Evolutionary conservation across 2,329 filamentous ascomycete species (phyloP), one percentile per base, ranked within the genome.

Genomic region (Colletotrichum orchidophilum): DNA sequence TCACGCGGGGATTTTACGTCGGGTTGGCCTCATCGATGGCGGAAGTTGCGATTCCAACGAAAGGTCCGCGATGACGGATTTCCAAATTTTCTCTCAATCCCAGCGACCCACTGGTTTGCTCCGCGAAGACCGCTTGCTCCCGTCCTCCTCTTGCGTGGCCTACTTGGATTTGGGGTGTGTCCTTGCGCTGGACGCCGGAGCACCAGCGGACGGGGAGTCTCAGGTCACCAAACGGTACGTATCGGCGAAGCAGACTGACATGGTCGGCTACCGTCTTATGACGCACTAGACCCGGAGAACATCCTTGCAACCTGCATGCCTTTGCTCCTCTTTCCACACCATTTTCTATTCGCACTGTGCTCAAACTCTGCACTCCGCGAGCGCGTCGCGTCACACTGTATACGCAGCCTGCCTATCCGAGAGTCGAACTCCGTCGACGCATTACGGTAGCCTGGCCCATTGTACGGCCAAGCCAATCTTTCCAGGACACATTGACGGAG

Each of bases 191-290:
- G 39, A 46, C 15, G 39, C 18, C 39, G 6, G n/a, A 7, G 15
- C 9, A 46, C 21, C 31, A 65, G n/a, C 35, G 29, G 12, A 26
- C 24, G n/a, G 52, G 24, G 60, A 58, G n/a, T 42, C 33, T 49
- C 66, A 58, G 11, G 46, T 60, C 12, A 49, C 53, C 35, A 66
- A 26, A 63, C 24, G 63, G 42, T 42, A 67, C 63, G 50, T 68
- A 46, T 52, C 39, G 21, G 39, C 42, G 57, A 50, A 54, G 8
- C 39, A 63, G 52, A 53, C 15, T 12, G 42, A 31, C 42, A 27
- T 63, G 29, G 68, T 68, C 57, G 52, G 39, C 68, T 71, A 71
- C 63, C 68, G 58, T 63, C 58, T 58, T 53, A 68, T 68, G 68
- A 71, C 64, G 68, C 68, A 71, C 64, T 68, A 63, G 58, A 53